Evolutionary conservation across 2,329 filamentous ascomycete species (phyloP), one percentile per base, ranked within the genome.

Genomic region (Colletotrichum euphorbiae): DNA sequence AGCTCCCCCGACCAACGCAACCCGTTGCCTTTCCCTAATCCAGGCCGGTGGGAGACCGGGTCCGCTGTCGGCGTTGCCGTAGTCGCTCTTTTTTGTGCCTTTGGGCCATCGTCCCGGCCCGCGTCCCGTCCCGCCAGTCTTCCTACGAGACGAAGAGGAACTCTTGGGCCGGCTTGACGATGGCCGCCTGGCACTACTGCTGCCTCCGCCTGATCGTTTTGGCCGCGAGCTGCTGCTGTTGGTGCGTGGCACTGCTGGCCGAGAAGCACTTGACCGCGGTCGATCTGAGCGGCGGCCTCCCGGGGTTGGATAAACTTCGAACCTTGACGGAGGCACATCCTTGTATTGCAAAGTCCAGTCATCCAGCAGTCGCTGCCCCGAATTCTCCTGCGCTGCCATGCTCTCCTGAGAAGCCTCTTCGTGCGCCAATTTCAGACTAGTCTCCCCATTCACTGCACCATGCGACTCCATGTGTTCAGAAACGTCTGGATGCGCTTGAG

Each of bases 281-380:
- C 85, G 81, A 50, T 84, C 84, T 15, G 78, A 75, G 6, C 86
- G 82, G 21, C 87, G 83, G 58, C 81, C 79, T 1, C 79, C 79
- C 11, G 80, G 81, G 0, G 91, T 87, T 8, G 93, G 93, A 74
- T 92, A 95, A 45, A 96, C 88, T 73, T 94, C 91, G 77, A 93
- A 97, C 38, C 93, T 87, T 2, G 84, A 89, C 0, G 89, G 82
- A 3, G 92, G 91, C 28, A 96, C 91, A 54, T 81, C 78, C 13
- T 80, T 80, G 73, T 89, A 89, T 2, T 81, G 75, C 3, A 76
- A 72, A 11, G 76, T 74, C 87, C 87, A 89, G 45, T 79, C 21
- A 8, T 54, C 54, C 8, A 15, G 31, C 7, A 31, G 8, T 12
- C 31, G 2, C 31, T 50, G 48, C 17, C 33, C 40, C 9, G 42